Evolutionary conservation across 140 eudicot genomes (phyloP), one percentile per base, ranked within the genome.

Genomic region (Senecio squalidus): DNA sequence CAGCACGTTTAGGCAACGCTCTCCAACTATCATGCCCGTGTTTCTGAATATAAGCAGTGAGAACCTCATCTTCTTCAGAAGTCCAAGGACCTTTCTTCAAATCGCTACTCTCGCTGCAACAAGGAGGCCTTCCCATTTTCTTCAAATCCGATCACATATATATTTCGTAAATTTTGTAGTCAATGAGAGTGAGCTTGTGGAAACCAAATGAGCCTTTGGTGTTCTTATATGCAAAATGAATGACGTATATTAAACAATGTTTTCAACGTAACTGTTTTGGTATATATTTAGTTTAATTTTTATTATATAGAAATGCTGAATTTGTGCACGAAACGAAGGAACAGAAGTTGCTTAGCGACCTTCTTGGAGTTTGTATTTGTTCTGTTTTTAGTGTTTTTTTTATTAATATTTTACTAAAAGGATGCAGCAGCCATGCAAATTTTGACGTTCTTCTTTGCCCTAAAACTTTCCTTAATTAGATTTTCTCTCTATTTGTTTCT

Each of bases 61-160:
- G 81, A 60, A 73, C 7, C 49, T 66, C 78, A 14, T 77, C 88
- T 47, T 81, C 88, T 65, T 81, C 88, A 0, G 81, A 70, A 11
- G 81, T 77, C 88, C 88, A 81, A 22, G 84, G 88, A 1, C 88
- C 88, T 62, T 81, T 81, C 73, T 81, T 81, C 25, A 81, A 9
- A 20, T 64, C 76, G 6, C 61, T 70, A 29, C 58, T 78, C 26
- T 70, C 81, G 22, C 75, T 71, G 27, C 70, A 55, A 45, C 71
- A 53, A 10, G 88, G 88, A 53, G 84, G 61, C 57, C 88, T 68
- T 14, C 76, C 84, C 88, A 77, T 81, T 15, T 34, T 47, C 36
- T 6, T 1, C 15, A 13, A 25, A 10, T 43, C n/a, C n/a, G n/a
- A n/a, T 49, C 30, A 11, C 52, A 62, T 31, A 53, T 23, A 17